Base-by-base conservation (phyloP, 2,329 filamentous ascomycete species). In the Xylariaceae sp. region DNA sequence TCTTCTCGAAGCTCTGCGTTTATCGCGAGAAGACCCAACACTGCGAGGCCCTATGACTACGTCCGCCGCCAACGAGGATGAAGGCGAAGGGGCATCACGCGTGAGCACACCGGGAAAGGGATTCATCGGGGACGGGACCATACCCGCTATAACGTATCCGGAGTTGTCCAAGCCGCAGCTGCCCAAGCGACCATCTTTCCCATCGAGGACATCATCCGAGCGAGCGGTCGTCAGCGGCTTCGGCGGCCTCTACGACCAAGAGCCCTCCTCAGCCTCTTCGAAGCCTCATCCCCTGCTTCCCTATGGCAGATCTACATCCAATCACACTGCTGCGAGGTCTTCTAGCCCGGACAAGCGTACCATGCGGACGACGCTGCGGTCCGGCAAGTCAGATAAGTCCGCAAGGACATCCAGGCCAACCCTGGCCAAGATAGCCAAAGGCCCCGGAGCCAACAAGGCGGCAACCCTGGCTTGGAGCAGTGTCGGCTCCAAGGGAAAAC, bases 121-220 rank as follows among this genome's bases (percentile, higher is more conserved):
- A 3, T 89, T 77, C 68, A 82, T 94, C 49, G 88, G 85, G 25
- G 72, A 80, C 43, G 84, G 86, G 10, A 92, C 85, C 2, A 80
- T 94, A 42, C 86, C 85, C 29, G 82, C 84, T 6, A 75, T 89
- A 31, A 79, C 72, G 39, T 94, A 93, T 53, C 73, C 78, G 4
- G 82, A 93, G 46, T 67, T 94, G n/a, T 82, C 83, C n/a, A 77
- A 79, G 36, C 83, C 83, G 10, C 51, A 62, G 10, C 61, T 77
- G 8, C 68, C 77, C 10, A 62, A 70, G 31, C 68, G 83, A 16
- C 73, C 76, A 17, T 66, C 70, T 1, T 55, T 72, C 25, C 70
- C 74, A n/a, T 60, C 56, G 33, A 70, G 65, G 56, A 66, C 63
- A 51, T 73, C 68, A 33, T 72, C 69, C 0, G 71, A 75, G 25